phyloP scores from a whole-genome alignment of 345 rosid species.

The Eutrema heterophyllum region DNA sequence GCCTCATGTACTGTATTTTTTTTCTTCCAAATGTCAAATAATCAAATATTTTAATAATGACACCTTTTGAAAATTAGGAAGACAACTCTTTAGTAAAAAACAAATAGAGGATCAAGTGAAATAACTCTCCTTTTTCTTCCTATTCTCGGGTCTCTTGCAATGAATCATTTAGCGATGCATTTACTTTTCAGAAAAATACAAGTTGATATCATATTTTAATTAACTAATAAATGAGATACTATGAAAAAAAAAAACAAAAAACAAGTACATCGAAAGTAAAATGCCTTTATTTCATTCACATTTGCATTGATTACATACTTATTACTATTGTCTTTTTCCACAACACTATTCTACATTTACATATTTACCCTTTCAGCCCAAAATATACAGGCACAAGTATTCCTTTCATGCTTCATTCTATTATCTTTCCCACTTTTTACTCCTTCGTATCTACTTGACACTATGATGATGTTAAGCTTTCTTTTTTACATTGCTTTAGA shows the following conservation, averaged over 20 bases:
- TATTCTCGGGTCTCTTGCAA: background rate
- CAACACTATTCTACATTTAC: slow-evolving; percentile 26
- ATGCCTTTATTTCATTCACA: slow-evolving; percentile 25
- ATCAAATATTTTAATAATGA: background rate
- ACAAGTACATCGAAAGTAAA: slow-evolving; percentile 7
- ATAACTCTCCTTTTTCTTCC: background rate
- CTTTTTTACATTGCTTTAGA: slow-evolving; percentile 12
- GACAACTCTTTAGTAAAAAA: background rate
- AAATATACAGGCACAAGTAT: slow-evolving; percentile 20
- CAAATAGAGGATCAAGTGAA: background rate
- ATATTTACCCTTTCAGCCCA: slow-evolving; percentile 19
- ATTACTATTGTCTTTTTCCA: slow-evolving; percentile 10
- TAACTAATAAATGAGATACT: slow-evolving; percentile 2
- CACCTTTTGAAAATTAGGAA: background rate
- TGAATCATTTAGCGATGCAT: background rate
- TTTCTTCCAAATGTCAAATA: background rate
- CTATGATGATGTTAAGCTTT: slow-evolving; percentile 21
- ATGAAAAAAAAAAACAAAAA: slow-evolving; percentile 6
- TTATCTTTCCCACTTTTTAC: slow-evolving; percentile 4
- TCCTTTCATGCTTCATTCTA: slow-evolving; percentile 2
- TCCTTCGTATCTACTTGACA: slow-evolving; percentile 1
- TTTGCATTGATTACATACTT: slow-evolving; percentile 21
- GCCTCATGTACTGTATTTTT: background rate
- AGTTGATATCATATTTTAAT: background rate
- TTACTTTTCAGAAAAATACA: background rate